Conservation (phyloP, 805 yeast genomes). For the Komagataella phaffii region DNA sequence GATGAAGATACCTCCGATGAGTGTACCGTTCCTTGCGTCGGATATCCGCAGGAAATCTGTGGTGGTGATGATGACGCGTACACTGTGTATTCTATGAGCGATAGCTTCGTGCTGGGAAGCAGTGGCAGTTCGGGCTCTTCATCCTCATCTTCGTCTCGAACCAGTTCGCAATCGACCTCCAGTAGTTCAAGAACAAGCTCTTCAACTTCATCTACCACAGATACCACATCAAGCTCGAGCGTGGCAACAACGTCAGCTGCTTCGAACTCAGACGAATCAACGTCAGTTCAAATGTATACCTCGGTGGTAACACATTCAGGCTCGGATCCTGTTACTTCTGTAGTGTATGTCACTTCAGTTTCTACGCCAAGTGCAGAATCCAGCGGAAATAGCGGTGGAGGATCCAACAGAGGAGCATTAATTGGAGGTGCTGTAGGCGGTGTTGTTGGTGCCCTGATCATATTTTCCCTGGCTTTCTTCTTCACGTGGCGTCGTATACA, state of each 20-base stretch:
- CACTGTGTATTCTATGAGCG: slow-evolving; percentile 27
- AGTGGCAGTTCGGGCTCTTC: slow-evolving; percentile 4
- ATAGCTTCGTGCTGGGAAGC: slow-evolving; percentile 13
- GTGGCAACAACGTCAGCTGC: slow-evolving; percentile 7
- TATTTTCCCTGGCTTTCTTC: slow-evolving; percentile 16
- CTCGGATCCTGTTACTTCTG: slow-evolving; percentile 2
- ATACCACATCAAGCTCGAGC: slow-evolving; percentile 3
- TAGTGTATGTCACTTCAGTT: slow-evolving; percentile 7
- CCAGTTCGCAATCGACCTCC: slow-evolving; percentile 10
- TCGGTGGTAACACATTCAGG: slow-evolving; percentile 5
- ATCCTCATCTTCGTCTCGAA: slow-evolving; percentile 15
- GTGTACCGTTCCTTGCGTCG: slow-evolving; percentile 40
- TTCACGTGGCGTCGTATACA: slow-evolving; percentile 23
- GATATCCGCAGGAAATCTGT: slow-evolving; percentile 50
- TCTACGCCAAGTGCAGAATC: slow-evolving; percentile 13
- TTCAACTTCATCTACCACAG: slow-evolving; percentile 5
- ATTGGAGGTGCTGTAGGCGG: slow-evolving; percentile 29
- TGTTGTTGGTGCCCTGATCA: slow-evolving; percentile 12
- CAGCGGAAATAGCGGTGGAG: slow-evolving; percentile 1
- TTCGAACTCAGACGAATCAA: slow-evolving; percentile 2
- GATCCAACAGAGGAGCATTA: slow-evolving; percentile 18
- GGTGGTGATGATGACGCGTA: slow-evolving; percentile 33
- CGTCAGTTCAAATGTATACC: background rate
- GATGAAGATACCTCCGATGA: slow-evolving; percentile 12
- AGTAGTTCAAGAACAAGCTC: slow-evolving; percentile 6